Evolutionary conservation across 345 rosid genomes (phyloP).

Genomic region (Acer yangbiense): DNA sequence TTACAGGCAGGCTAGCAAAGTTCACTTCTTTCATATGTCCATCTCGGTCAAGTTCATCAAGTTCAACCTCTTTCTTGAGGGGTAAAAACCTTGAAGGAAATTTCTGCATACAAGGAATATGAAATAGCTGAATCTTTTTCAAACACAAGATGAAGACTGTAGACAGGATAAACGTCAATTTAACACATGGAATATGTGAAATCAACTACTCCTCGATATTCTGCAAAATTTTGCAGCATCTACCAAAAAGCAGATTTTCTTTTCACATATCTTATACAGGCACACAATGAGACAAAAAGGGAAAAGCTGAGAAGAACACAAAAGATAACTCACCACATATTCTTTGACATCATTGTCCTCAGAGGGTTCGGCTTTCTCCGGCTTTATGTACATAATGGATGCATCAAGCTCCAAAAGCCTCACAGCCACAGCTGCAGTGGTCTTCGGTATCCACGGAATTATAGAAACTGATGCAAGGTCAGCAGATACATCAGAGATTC

Average conservation of each 20-base stretch:
- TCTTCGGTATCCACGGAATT: constrained; percentile 98
- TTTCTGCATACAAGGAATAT: constrained; percentile 48
- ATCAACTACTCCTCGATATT: not conserved
- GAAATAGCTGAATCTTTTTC: not conserved
- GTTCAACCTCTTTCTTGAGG: constrained; percentile 47
- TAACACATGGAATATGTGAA: not conserved
- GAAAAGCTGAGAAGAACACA: not conserved
- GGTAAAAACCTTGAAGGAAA: constrained; percentile 48
- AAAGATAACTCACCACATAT: constrained; percentile 52
- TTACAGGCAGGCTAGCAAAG: constrained; percentile 37
- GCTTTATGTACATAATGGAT: constrained; percentile 55
- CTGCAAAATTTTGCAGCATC: not conserved
- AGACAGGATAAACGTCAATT: not conserved
- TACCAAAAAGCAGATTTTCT: not conserved
- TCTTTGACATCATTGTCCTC: constrained; percentile 48
- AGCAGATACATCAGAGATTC: constrained; percentile 23
- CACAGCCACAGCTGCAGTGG: constrained; percentile 77
- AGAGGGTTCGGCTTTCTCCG: constrained; percentile 54
- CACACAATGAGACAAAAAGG: not conserved
- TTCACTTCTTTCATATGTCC: constrained; percentile 36
- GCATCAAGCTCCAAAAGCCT: constrained; percentile 86
- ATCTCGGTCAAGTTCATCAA: constrained; percentile 44
- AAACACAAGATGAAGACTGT: not conserved
- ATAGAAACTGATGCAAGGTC: constrained; percentile 48
- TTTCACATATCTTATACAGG: not conserved